Evolutionary conservation across 768 basidiomycete genomes (phyloP).

Genomic region (Boletus vinaceobasis): DNA sequence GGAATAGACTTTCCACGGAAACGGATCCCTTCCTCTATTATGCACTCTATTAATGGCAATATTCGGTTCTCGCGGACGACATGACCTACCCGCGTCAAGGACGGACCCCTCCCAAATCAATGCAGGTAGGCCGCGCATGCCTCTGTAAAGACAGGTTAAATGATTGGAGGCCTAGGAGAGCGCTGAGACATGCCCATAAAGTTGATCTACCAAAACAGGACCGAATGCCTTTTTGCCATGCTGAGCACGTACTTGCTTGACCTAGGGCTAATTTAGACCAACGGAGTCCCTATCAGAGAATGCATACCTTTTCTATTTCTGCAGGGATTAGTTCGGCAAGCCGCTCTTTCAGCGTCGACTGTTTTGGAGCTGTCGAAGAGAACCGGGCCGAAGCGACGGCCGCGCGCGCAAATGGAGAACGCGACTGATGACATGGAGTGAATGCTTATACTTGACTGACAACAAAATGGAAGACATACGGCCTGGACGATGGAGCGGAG

Average conservation of each 20-base stretch:
- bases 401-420: conserved; percentile 43
- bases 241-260: conserved; percentile 76
- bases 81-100: conserved; percentile 74
- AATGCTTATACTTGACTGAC: background rate
- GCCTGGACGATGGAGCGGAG: conserved; percentile 34
- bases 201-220: conserved; percentile 85
- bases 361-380: conserved; percentile 63
- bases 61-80: background rate
- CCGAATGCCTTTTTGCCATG: conserved; percentile 95
- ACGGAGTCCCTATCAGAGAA: background rate
- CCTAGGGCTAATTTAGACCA: conserved; percentile 39
- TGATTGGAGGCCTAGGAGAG: background rate
- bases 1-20: conserved; percentile 97
- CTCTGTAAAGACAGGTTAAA: conserved; percentile 40
- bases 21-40: conserved; percentile 89
- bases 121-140: conserved; percentile 87
- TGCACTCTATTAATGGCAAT: background rate
- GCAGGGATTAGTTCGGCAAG: conserved; percentile 90
- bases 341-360: conserved; percentile 84
- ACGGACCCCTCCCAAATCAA: conserved; percentile 99
- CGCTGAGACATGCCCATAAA: conserved; percentile 65
- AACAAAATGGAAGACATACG: conserved; percentile 30
- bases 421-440: conserved; percentile 39
- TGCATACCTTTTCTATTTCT: conserved; percentile 49
- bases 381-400: conserved; percentile 51